Conservation (phyloP, 371 early-diverging fungal genomes). For the Umbelopsis sp. region DNA sequence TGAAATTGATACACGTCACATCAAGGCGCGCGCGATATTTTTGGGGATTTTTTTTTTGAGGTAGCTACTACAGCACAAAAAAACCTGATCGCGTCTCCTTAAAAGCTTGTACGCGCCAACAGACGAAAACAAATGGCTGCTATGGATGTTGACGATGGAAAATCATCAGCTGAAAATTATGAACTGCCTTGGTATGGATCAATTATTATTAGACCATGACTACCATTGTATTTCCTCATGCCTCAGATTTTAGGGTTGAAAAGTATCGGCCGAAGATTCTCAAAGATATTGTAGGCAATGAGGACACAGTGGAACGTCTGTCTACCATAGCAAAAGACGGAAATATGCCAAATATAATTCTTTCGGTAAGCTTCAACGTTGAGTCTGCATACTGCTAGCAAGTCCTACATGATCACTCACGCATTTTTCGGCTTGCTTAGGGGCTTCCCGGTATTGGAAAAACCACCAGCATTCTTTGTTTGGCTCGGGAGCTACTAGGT, state of each 20-base stretch:
- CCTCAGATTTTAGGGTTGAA: conserved; percentile 78
- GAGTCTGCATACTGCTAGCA: background rate
- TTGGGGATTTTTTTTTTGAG: too few relatives aligned
- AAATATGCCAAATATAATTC: conserved; percentile 97
- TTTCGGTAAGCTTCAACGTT: conserved; percentile 66
- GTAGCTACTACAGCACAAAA: background rate
- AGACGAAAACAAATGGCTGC: conserved; percentile 2
- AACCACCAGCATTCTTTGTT: conserved; percentile 94
- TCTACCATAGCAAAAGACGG: conserved; percentile 86
- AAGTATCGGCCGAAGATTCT: conserved; percentile 93
- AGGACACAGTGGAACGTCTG: conserved; percentile 89
- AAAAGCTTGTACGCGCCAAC: background rate
- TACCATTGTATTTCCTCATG: background rate
- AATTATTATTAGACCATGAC: background rate
- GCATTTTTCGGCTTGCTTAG: conserved; percentile 32
- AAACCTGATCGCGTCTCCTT: background rate
- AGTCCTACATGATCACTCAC: background rate
- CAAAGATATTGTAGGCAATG: conserved; percentile 96
- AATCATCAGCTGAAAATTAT: conserved; percentile 18
- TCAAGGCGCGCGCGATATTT: too few relatives aligned
- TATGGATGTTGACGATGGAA: conserved; percentile 24
- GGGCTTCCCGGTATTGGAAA: conserved; percentile 99
- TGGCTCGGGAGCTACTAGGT: conserved; percentile 89
- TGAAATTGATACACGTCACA: too few relatives aligned
- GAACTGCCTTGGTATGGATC: conserved; percentile 24